Evolutionary conservation across 1,284 basidiomycete genomes (phyloP).

Genomic region (Ustilago loliicola): DNA sequence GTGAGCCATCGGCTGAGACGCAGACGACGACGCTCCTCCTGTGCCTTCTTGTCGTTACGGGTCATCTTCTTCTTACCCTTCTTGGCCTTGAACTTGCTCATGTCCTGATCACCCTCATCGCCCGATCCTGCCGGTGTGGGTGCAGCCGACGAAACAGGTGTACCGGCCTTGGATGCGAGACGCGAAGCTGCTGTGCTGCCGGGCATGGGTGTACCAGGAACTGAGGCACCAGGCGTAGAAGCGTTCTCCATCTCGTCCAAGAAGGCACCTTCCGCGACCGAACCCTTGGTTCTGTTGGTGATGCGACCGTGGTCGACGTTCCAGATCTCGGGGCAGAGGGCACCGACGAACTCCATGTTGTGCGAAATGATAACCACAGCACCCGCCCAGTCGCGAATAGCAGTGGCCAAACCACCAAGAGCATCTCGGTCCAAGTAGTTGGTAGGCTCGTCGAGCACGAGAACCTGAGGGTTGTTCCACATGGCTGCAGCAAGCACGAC

Average conservation of each 20-base stretch:
- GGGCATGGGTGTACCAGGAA: conserved; percentile 74
- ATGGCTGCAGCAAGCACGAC: conserved; percentile 73
- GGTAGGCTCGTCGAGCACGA: conserved; percentile 78
- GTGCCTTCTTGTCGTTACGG: conserved; percentile 69
- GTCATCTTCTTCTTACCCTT: conserved; percentile 71
- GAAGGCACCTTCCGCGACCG: conserved; percentile 83
- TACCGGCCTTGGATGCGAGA: conserved; percentile 69
- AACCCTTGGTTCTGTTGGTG: conserved; percentile 87
- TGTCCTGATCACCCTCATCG: conserved; percentile 71
- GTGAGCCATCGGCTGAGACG: conserved; percentile 65
- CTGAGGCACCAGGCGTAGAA: conserved; percentile 79
- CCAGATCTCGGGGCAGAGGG: conserved; percentile 75
- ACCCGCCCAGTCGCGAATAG: conserved; percentile 95
- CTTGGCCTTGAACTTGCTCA: conserved; percentile 69
- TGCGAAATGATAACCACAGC: conserved; percentile 98
- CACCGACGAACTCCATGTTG: conserved; percentile 74
- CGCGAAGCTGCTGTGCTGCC: conserved; percentile 72
- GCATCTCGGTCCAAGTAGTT: conserved; percentile 82
- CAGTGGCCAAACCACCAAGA: conserved; percentile 91
- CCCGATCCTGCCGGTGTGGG: conserved; percentile 72
- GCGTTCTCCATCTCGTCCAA: conserved; percentile 72
- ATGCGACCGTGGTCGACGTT: conserved; percentile 80
- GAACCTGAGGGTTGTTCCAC: conserved; percentile 70
- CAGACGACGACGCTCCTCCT: conserved; percentile 67
- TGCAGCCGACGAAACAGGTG: conserved; percentile 68